These are phyloP conservation scores for Penicillium robsamsonii DNA, from an alignment of 495 filamentous ascomycete species.

Conservation along the genomic window DNA sequence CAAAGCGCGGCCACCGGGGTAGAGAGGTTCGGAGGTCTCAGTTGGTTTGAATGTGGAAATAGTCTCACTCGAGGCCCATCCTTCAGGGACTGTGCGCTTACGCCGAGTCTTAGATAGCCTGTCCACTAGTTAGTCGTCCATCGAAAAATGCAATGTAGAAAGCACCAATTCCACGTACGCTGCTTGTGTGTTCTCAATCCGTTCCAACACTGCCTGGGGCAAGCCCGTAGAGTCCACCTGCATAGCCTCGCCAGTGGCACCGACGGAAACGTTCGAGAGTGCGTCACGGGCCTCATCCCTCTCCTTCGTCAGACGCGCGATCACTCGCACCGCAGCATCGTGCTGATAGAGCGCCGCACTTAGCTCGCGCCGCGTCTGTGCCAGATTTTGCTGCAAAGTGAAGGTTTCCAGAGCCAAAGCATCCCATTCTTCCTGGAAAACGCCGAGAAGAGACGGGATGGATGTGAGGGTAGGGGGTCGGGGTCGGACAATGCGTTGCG, in stretches of 20 bases:
- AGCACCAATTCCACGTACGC: conserved; percentile 52
- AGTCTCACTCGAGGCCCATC: conserved; percentile 75
- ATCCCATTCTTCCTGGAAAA: conserved; percentile 99
- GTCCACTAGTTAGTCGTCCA: conserved; percentile 13
- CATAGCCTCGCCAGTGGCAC: conserved; percentile 77
- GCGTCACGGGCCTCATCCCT: conserved; percentile 91
- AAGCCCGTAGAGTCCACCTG: conserved; percentile 76
- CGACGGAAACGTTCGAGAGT: conserved; percentile 78
- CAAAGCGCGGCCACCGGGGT: conserved; percentile 62
- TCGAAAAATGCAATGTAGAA: not conserved
- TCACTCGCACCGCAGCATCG: conserved; percentile 91
- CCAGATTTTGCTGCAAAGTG: conserved; percentile 80
- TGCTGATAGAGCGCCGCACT: conserved; percentile 92
- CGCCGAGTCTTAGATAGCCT: conserved; percentile 82
- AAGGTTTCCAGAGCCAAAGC: conserved; percentile 86
- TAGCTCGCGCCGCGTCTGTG: conserved; percentile 88
- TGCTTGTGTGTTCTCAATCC: conserved; percentile 74
- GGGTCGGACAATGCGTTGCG: conserved; percentile 75
- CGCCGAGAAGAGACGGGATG: conserved; percentile 89
- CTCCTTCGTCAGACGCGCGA: conserved; percentile 83
- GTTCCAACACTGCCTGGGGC: conserved; percentile 66
- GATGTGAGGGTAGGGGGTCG: conserved; percentile 94
- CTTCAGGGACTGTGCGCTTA: conserved; percentile 81
- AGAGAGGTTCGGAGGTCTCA: conserved; percentile 60
- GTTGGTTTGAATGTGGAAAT: conserved; percentile 65